Conservation (phyloP, 2,329 filamentous ascomycete genomes). For the Venturia asperata region DNA sequence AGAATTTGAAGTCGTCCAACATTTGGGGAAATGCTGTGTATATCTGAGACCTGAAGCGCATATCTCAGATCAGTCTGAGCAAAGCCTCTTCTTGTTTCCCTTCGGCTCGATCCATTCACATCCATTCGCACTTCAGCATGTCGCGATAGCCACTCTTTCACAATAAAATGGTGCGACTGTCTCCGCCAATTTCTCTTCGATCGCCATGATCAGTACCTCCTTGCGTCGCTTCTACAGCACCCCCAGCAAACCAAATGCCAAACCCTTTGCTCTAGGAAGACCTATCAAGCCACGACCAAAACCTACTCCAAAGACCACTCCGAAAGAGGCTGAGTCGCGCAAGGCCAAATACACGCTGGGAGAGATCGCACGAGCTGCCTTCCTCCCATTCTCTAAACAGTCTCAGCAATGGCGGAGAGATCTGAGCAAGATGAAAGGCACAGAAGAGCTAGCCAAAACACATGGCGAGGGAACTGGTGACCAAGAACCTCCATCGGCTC, state of each 20-base stretch:
- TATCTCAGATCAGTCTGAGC: background rate
- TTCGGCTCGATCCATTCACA: background rate
- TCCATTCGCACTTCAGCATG: background rate
- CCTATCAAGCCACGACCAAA: background rate
- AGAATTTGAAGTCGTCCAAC: background rate
- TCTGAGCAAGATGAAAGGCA: background rate
- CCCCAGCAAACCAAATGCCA: background rate
- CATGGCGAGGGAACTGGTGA: too few species aligned
- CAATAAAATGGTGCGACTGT: background rate
- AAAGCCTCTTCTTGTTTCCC: background rate
- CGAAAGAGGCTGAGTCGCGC: too few species aligned
- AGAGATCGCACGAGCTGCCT: background rate
- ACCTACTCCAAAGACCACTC: background rate
- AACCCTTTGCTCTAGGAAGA: background rate
- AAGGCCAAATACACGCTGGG: background rate
- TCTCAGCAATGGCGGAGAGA: background rate
- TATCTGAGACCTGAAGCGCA: background rate
- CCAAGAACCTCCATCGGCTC: too few species aligned
- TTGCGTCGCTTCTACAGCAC: slow-evolving; percentile 5
- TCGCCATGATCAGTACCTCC: slow-evolving; percentile 5
- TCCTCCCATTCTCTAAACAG: background rate
- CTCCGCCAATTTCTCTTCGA: background rate
- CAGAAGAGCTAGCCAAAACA: background rate
- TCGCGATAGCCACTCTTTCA: background rate
- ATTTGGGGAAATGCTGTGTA: background rate